Evolutionary conservation across 208 protist genomes (phyloP).

Genomic region (Leptomonas seymouri): DNA sequence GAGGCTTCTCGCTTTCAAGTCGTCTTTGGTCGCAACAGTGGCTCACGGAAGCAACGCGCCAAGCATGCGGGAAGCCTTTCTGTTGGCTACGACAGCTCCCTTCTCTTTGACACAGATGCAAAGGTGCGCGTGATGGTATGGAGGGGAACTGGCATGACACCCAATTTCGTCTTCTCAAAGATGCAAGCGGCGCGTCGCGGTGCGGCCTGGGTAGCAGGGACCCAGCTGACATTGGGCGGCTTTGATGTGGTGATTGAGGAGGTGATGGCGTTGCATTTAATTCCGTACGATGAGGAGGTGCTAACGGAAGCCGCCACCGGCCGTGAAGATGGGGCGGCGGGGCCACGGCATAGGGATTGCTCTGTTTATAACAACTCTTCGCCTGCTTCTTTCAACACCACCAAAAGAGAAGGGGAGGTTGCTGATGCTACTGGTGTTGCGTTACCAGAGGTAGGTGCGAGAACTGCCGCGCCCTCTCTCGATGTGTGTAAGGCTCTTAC

Average conservation of each 20-base stretch:
- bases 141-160: conserved; percentile 45
- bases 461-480: too few species aligned
- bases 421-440: too few species aligned
- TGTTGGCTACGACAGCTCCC: conserved; percentile 48
- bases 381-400: too few species aligned
- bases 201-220: conserved; percentile 47
- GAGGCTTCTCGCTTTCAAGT: conserved; percentile 64
- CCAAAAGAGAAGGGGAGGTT: too few species aligned
- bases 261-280: conserved; percentile 68
- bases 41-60: conserved; percentile 47
- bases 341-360: background rate
- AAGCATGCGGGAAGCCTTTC: conserved; percentile 54
- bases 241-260: conserved; percentile 68
- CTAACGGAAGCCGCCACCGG: background rate
- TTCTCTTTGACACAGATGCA: conserved; percentile 45
- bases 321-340: background rate
- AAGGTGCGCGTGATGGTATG: conserved; percentile 33
- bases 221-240: conserved; percentile 45
- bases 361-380: too few species aligned
- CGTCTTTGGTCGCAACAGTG: conserved; percentile 38
- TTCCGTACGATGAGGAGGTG: conserved; percentile 43
- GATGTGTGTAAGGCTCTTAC: too few species aligned
- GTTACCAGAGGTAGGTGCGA: too few species aligned
- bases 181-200: conserved; percentile 67
- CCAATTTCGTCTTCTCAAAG: conserved; percentile 46